phyloP scores from a whole-genome alignment of 2,329 filamentous ascomycete species.

The Penicillium thymicola region DNA sequence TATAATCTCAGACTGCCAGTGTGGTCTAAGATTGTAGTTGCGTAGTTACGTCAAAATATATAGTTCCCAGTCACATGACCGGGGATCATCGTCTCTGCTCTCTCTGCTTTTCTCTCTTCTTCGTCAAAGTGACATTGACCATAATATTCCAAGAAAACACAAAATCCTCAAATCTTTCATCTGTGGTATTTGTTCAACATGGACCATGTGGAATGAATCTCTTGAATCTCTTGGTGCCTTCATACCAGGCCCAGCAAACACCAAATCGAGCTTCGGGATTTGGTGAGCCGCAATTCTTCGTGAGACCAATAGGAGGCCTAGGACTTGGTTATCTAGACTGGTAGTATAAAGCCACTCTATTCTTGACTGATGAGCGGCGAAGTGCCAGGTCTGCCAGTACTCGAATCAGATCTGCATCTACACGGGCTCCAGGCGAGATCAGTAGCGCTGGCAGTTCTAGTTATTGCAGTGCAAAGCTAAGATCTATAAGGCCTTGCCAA shows the following conservation, averaged over 20 bases:
- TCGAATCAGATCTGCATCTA: neutral
- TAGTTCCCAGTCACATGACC: neutral
- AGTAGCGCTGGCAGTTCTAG: constrained; percentile 9
- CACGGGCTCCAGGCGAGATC: neutral
- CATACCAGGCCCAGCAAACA: neutral
- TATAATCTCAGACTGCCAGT: no score
- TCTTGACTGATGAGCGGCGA: neutral
- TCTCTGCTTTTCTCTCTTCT: no score
- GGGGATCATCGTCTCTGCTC: no score
- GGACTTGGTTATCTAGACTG: neutral
- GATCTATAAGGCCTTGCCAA: neutral
- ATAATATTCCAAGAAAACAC: neutral
- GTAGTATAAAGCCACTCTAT: neutral
- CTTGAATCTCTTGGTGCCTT: neutral
- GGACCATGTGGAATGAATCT: neutral
- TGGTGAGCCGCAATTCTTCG: neutral
- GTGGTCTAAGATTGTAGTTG: neutral
- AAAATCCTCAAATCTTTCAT: neutral
- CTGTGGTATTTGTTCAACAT: neutral
- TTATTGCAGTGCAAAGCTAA: neutral
- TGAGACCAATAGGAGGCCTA: neutral
- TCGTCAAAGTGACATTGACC: neutral
- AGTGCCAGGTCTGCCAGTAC: neutral
- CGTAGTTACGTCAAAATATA: neutral
- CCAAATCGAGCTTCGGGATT: neutral